Conservation (phyloP, 768 basidiomycete genomes). For the Pulveroboletus sp. region DNA sequence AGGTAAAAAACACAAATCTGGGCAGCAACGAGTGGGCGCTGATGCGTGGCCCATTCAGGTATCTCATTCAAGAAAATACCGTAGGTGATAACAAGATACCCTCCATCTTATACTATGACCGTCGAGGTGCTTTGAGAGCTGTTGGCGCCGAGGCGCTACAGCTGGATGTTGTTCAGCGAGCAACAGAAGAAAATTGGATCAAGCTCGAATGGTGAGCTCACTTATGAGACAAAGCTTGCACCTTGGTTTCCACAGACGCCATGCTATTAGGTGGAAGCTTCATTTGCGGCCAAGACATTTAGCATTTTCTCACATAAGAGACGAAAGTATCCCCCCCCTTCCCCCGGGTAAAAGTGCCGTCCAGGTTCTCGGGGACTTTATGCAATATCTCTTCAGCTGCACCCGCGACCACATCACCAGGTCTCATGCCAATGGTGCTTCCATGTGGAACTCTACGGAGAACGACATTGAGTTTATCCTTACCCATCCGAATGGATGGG, state of each 20-base stretch:
- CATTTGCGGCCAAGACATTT: slow-evolving; percentile 32
- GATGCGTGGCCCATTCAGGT: slow-evolving; percentile 25
- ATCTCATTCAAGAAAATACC: slow-evolving; percentile 42
- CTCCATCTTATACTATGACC: slow-evolving; percentile 44
- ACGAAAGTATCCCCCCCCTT: slow-evolving; percentile 22
- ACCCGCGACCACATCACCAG: slow-evolving; percentile 19
- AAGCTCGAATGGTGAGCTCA: slow-evolving; percentile 38
- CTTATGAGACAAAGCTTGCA: background rate
- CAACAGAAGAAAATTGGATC: slow-evolving; percentile 34
- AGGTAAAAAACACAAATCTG: slow-evolving; percentile 15
- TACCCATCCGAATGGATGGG: slow-evolving; percentile 32
- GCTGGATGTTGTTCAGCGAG: slow-evolving; percentile 32
- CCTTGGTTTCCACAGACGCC: background rate
- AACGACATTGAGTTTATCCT: slow-evolving; percentile 21
- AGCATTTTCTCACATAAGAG: slow-evolving; percentile 18
- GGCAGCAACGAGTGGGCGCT: background rate
- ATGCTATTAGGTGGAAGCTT: slow-evolving; percentile 29
- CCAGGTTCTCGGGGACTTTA: slow-evolving; percentile 24
- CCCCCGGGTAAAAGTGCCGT: slow-evolving; percentile 18
- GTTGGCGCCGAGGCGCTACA: slow-evolving; percentile 41
- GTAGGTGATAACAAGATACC: slow-evolving; percentile 47
- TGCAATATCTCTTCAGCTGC: slow-evolving; percentile 26
- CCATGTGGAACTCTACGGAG: slow-evolving; percentile 23
- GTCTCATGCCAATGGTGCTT: slow-evolving; percentile 25
- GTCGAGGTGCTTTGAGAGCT: slow-evolving; percentile 35